phyloP scores from a whole-genome alignment of 139 green algal species.

The Micractinium sp. region DNA sequence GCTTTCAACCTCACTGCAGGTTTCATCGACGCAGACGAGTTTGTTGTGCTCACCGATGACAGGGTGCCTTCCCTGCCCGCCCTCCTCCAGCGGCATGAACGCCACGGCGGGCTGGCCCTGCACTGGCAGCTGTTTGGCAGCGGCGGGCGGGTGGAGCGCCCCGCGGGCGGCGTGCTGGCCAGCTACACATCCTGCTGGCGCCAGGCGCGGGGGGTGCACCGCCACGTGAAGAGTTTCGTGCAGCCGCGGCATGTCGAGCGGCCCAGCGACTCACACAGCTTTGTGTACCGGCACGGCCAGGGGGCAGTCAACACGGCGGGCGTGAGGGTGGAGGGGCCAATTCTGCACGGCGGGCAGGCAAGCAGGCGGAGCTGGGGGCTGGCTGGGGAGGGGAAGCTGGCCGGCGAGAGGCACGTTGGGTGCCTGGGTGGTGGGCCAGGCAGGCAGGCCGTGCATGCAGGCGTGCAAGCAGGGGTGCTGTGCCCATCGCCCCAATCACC shows the following conservation, averaged over 20 bases:
- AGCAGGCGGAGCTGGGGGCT: neutral
- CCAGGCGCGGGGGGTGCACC: neutral
- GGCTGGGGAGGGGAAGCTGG: neutral
- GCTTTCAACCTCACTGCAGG: neutral
- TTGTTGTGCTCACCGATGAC: neutral
- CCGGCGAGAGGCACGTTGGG: too few relatives aligned
- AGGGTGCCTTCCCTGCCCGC: neutral
- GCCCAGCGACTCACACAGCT: neutral
- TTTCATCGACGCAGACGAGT: slow-evolving; percentile 17
- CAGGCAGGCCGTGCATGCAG: neutral
- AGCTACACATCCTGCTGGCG: slow-evolving; percentile 23
- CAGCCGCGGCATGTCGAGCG: neutral
- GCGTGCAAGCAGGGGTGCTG: too few relatives aligned
- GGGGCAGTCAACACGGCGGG: neutral
- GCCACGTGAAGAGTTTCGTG: slow-evolving; percentile 9
- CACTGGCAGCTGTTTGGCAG: slow-evolving; percentile 1
- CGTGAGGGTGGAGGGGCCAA: neutral
- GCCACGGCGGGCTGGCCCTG: neutral
- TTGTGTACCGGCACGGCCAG: neutral
- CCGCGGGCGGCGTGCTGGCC: neutral
- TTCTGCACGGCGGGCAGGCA: neutral
- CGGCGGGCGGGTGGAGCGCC: neutral
- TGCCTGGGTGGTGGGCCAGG: too few relatives aligned
- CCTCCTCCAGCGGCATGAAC: neutral
- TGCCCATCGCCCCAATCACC: too few relatives aligned